These are phyloP conservation scores for Vitis cinerea DNA, from an alignment of 164 flowering plant genomes.

Conservation along the genomic window DNA sequence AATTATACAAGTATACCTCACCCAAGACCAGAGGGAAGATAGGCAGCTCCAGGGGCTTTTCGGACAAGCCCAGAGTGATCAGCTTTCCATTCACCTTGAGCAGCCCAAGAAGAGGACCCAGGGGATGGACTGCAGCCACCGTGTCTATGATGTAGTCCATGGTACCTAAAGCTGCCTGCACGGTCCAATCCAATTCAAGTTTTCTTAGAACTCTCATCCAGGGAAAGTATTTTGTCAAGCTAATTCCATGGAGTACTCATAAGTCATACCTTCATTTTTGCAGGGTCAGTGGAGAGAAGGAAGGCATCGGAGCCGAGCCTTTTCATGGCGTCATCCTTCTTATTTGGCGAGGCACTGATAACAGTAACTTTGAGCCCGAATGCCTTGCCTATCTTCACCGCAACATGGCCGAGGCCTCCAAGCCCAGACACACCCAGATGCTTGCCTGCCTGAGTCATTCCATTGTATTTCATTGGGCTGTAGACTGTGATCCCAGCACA, in stretches of 20 bases:
- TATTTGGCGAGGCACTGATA: conserved; percentile 46
- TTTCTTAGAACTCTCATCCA: too few species aligned
- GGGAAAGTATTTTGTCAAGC: too few species aligned
- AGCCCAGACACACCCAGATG: conserved; percentile 58
- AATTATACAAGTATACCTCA: conserved; percentile 4
- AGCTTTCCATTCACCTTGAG: conserved; percentile 33
- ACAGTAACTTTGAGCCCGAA: conserved; percentile 59
- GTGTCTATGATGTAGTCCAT: conserved; percentile 41
- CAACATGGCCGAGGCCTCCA: conserved; percentile 70
- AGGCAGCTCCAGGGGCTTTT: conserved; percentile 33
- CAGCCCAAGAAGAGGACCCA: conserved; percentile 27
- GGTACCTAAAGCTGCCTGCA: conserved; percentile 30
- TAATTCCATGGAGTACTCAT: too few species aligned
- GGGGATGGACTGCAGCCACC: conserved; percentile 27
- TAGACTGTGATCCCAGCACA: conserved; percentile 64
- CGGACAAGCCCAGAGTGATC: conserved; percentile 28
- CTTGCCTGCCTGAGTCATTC: conserved; percentile 45
- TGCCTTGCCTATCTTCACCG: conserved; percentile 58
- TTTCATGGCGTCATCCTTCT: conserved; percentile 43
- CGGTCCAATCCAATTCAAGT: too few species aligned
- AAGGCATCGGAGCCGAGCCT: conserved; percentile 54
- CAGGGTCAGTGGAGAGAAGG: conserved; percentile 35
- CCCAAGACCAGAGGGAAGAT: conserved; percentile 25
- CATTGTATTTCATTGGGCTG: conserved; percentile 61
- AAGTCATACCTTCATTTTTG: conserved; percentile 38